phyloP scores from a whole-genome alignment of 2,329 filamentous ascomycete species.

The Pyrenophora graminea region DNA sequence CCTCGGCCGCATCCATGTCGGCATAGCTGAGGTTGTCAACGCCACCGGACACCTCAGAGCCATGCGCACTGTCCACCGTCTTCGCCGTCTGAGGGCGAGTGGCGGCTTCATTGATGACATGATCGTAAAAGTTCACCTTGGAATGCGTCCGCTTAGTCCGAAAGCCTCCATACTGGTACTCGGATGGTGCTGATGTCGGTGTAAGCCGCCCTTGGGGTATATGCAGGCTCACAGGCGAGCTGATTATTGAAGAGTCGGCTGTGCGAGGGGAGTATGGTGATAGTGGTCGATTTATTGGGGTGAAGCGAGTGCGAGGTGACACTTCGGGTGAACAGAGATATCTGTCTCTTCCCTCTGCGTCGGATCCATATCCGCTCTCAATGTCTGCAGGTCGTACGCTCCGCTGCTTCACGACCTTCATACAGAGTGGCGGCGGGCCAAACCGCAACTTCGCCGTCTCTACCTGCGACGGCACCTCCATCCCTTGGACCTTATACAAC shows the following conservation, averaged over 20 bases:
- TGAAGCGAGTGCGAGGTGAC: slow-evolving; percentile 42
- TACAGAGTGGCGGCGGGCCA: slow-evolving; percentile 19
- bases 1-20: slow-evolving; percentile 45
- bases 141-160: slow-evolving; percentile 37
- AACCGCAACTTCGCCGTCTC: slow-evolving; percentile 20
- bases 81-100: slow-evolving; percentile 11
- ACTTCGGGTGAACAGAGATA: slow-evolving; percentile 47
- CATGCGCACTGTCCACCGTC: slow-evolving; percentile 8
- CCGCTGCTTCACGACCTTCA: slow-evolving; percentile 12
- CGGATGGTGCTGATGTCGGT: slow-evolving; percentile 22
- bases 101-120: slow-evolving; percentile 1
- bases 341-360: slow-evolving; percentile 47
- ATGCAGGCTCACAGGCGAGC: slow-evolving; percentile 13
- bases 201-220: slow-evolving; percentile 8
- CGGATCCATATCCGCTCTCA: slow-evolving; percentile 50
- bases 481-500: slow-evolving; percentile 15
- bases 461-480: slow-evolving; percentile 5
- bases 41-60: slow-evolving; percentile 1
- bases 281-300: slow-evolving; percentile 49
- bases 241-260: slow-evolving; percentile 14
- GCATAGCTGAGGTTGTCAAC: slow-evolving; percentile 14
- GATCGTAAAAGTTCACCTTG: slow-evolving; percentile 21
- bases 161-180: slow-evolving; percentile 10
- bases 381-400: slow-evolving; percentile 28
- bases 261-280: slow-evolving; percentile 18